These are phyloP conservation scores for Rostrohypoxylon terebratum DNA, from an alignment of 495 filamentous ascomycete species.

Conservation along the genomic window DNA sequence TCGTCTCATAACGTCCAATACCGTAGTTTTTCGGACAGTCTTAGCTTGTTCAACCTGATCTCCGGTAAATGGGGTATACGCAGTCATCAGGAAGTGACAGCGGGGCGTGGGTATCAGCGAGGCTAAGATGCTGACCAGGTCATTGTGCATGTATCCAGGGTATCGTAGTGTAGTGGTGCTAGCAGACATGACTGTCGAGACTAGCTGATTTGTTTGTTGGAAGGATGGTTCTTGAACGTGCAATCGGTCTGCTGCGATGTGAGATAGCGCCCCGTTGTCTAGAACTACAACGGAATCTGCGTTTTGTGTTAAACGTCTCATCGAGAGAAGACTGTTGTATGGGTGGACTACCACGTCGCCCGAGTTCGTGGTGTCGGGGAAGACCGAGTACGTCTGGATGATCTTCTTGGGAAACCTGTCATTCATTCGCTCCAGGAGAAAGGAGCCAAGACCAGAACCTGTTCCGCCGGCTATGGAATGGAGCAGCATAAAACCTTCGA, in stretches of 20 bases:
- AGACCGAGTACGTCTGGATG: conserved; percentile 98
- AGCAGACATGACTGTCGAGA: conserved; percentile 98
- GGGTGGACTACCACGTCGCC: conserved; percentile 96
- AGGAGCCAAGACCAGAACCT: conserved; percentile 92
- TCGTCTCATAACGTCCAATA: conserved; percentile 96
- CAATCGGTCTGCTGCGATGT: conserved; percentile 93
- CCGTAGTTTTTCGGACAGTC: conserved; percentile 96
- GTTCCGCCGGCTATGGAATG: conserved; percentile 98
- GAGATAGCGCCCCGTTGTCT: conserved; percentile 92
- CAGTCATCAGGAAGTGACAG: conserved; percentile 97
- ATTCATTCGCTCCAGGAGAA: conserved; percentile 94
- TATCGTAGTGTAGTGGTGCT: conserved; percentile 96
- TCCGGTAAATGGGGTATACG: conserved; percentile 96
- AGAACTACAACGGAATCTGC: conserved; percentile 98
- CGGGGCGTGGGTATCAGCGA: conserved; percentile 95
- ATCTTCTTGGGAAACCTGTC: conserved; percentile 98
- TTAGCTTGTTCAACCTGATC: conserved; percentile 96
- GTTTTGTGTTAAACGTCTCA: conserved; percentile 92
- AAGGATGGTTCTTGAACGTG: conserved; percentile 96
- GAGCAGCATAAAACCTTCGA: conserved; percentile 98
- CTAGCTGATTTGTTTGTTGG: conserved; percentile 96
- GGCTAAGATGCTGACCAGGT: conserved; percentile 95
- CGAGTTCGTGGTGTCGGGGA: conserved; percentile 86
- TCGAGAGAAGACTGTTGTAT: conserved; percentile 94
- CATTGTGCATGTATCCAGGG: conserved; percentile 99